phyloP scores from a whole-genome alignment of 2,329 filamentous ascomycete species.

The Hypoxylon sp. region DNA sequence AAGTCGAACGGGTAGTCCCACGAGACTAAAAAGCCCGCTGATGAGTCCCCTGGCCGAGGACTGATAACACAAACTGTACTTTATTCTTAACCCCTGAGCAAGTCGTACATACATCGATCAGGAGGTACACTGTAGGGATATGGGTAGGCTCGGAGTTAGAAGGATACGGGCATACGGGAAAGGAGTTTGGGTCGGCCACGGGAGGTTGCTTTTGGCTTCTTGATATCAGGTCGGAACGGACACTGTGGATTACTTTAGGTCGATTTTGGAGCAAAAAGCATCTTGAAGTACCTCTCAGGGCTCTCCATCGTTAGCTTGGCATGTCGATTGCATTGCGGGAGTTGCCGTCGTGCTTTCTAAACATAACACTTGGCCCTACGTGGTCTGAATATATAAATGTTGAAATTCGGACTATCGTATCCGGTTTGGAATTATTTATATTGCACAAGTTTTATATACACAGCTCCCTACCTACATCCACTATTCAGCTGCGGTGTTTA shows the following conservation, averaged over 20 bases:
- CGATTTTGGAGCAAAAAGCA: conserved; percentile 25
- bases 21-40: conserved; percentile 68
- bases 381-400: conserved; percentile 29
- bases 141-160: conserved; percentile 28
- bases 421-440: background rate
- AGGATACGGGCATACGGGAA: conserved; percentile 26
- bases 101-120: conserved; percentile 19
- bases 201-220: background rate
- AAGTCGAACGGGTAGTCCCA: conserved; percentile 68
- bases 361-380: conserved; percentile 18
- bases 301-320: conserved; percentile 7
- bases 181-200: conserved; percentile 26
- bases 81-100: conserved; percentile 26
- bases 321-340: conserved; percentile 20
- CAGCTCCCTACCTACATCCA: no score
- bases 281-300: conserved; percentile 17
- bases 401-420: background rate
- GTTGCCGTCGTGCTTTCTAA: conserved; percentile 10
- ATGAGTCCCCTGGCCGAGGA: conserved; percentile 63
- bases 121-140: conserved; percentile 23
- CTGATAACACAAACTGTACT: conserved; percentile 43
- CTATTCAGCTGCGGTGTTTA: no score
- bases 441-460: background rate
- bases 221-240: conserved; percentile 16
- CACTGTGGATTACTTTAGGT: conserved; percentile 6